Evolutionary conservation across 352 stramenopile species (phyloP), one percentile per base, ranked within the genome.

Genomic region (Pythium rhizo-oryzae): DNA sequence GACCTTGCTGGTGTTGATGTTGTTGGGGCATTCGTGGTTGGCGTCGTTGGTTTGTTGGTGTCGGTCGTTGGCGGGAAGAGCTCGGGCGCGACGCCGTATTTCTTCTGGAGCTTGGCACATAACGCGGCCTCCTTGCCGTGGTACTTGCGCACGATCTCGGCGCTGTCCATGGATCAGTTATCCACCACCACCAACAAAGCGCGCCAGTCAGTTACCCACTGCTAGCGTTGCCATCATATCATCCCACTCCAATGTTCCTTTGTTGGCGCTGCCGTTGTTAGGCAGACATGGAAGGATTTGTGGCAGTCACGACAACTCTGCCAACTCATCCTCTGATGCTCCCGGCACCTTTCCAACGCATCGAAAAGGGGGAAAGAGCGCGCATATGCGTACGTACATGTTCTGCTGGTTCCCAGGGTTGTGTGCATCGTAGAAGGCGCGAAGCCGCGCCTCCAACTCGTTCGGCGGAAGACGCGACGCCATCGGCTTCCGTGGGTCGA

Each of bases 331-430:
- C 21, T 47, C 41, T 16, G 15, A 47, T 7, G 41, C 4, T 3
- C 18, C 50, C 24, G 9, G 21, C 8, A 35, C 16, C 28, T 33
- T 47, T 23, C 19, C 16, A 35, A 46, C 51, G 39, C n/a, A 41
- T 67, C 59, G n/a, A 24, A 28, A 33, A 44, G 15, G 24, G 5
- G 8, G 19, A 65, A 21, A 25, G 0, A 52, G 8, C 19, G 37
- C 15, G 11, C 37, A 18, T 12, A 11, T 11, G 2, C 49, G 18
- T 44, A 84, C 52, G 33, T 25, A 84, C 84, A 96, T 93, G 74
- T 93, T 93, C 67, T 90, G 77, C 44, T 87, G 54, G 60, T 93
- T 93, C 21, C 65, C 80, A 15, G 87, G 85, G 59, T 96, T 96
- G 71, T 92, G 72, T 65, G 75, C 67, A 35, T 74, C 70, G 80